These are phyloP conservation scores for Larix kaempferi DNA, from an alignment of 75 land plant genomes.

Conservation along the genomic window DNA sequence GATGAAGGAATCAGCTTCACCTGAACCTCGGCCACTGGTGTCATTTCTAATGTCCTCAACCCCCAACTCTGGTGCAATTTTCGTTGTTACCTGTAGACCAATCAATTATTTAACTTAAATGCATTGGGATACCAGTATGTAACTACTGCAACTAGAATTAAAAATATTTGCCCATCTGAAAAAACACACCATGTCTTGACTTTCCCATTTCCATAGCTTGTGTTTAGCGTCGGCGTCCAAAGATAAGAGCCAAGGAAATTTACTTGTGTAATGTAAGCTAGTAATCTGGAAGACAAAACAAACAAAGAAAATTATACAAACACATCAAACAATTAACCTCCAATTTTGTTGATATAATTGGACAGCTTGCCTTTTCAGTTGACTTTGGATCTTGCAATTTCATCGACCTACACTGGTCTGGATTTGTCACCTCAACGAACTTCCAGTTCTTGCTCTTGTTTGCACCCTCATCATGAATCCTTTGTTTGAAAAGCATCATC, in stretches of 20 bases:
- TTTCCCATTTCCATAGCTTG: not conserved
- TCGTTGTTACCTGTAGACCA: conserved; percentile 36
- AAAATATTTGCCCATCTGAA: not conserved
- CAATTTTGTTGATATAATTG: not conserved
- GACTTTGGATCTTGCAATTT: not conserved
- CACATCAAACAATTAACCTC: too few relatives aligned
- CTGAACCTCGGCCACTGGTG: conserved; percentile 28
- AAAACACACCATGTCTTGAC: not conserved
- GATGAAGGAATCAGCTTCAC: conserved; percentile 55
- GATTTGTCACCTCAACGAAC: not conserved
- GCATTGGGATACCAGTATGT: not conserved
- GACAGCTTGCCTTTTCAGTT: conserved; percentile 4
- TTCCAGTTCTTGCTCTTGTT: not conserved
- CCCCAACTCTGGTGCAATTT: conserved; percentile 38
- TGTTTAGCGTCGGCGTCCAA: not conserved
- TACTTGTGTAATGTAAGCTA: not conserved
- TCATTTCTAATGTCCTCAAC: conserved; percentile 66
- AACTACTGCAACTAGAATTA: not conserved
- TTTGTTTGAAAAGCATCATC: not conserved
- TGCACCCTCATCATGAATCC: not conserved
- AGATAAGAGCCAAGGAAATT: not conserved
- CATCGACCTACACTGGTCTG: not conserved
- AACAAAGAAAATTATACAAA: not conserved
- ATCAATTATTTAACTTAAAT: not conserved
- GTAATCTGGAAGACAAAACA: not conserved